phyloP scores from a whole-genome alignment of 352 stramenopile genomes.

The Phytophthora foliorum region DNA sequence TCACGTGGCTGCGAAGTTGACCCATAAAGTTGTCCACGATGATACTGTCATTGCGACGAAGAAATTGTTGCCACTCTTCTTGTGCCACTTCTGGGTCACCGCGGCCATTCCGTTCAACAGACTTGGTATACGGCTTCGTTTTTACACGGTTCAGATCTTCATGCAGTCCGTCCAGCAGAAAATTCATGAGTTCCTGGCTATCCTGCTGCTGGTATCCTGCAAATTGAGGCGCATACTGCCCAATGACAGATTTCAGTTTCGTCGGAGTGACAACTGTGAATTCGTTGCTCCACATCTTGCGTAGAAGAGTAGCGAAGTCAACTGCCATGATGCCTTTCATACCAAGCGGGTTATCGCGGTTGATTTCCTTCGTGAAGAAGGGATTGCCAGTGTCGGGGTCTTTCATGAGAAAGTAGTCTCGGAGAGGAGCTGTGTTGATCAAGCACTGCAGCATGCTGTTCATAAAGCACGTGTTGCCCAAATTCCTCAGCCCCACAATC shows the following conservation, averaged over 20 bases:
- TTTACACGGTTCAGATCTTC: constrained; percentile 93
- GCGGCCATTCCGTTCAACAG: constrained; percentile 79
- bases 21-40: constrained; percentile 94
- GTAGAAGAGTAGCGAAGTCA: constrained; percentile 96
- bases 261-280: constrained; percentile 85
- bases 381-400: constrained; percentile 58
- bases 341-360: constrained; percentile 95
- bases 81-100: constrained; percentile 69
- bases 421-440: constrained; percentile 93
- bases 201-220: constrained; percentile 92
- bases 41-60: constrained; percentile 93
- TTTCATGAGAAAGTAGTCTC: constrained; percentile 93
- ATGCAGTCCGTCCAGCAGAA: constrained; percentile 92
- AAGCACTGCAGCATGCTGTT: constrained; percentile 94
- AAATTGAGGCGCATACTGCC: constrained; percentile 90
- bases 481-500: constrained; percentile 81
- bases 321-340: constrained; percentile 94
- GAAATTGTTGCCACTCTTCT: constrained; percentile 89
- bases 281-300: constrained; percentile 95
- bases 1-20: constrained; percentile 89
- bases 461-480: constrained; percentile 88
- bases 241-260: constrained; percentile 87
- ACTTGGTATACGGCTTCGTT: constrained; percentile 81
- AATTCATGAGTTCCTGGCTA: constrained; percentile 94
- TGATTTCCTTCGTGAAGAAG: constrained; percentile 89